Base-by-base conservation (phyloP, 2,329 filamentous ascomycete genomes). In the Didymella pinodella region DNA sequence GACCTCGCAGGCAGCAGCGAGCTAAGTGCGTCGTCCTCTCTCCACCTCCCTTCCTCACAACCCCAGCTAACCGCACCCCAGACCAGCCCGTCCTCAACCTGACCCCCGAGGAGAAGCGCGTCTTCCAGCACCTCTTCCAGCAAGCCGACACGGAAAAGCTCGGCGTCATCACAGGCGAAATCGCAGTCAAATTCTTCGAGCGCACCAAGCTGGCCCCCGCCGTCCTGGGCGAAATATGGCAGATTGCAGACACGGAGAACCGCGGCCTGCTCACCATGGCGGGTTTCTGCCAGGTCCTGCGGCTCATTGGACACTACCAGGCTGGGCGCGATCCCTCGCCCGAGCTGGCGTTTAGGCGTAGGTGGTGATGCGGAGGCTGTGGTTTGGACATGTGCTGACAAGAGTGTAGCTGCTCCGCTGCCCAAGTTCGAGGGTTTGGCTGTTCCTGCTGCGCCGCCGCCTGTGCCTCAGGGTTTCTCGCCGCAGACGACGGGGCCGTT, bases 111-210 rank as follows among this genome's bases (percentile, higher is more conserved):
- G 95, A 99, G 85, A 97, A 96, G 82, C 90, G 92, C 78, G 87
- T 91, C 59, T 99, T 96, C 79, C 92, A 90, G 69, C 92, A 95
- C 79, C 88, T 99, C 64, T 97, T 99, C 81, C 88, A 91, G 77
- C 90, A 93, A 71, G 95, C 95, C 66, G 95, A 99, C 79, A 90
- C 90, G 59, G 95, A 97, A 70, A 90, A 87, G 75, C 89, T 97
- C 57, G 93, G 93, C 55, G 93, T 98, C 65, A 92, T 99, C 32
- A 97, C 95, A 18, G 95, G 95, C 78, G 95, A 99, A 79, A 86
- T 96, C 62, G 95, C 95, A 59, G 93, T 99, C 77, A 92, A 93
- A 77, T 98, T 99, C 83, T 99, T 99, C 75, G 93, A 98, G 79
- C 95, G 95, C 83, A 98, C 95, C 45, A 89, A 91, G 68, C 84